Percentiles rank a stretch among this genome's conserved stretches.
Conservation (phyloP, 192 early-diverging fungal genomes). For the Diversispora epigaea region DNA sequence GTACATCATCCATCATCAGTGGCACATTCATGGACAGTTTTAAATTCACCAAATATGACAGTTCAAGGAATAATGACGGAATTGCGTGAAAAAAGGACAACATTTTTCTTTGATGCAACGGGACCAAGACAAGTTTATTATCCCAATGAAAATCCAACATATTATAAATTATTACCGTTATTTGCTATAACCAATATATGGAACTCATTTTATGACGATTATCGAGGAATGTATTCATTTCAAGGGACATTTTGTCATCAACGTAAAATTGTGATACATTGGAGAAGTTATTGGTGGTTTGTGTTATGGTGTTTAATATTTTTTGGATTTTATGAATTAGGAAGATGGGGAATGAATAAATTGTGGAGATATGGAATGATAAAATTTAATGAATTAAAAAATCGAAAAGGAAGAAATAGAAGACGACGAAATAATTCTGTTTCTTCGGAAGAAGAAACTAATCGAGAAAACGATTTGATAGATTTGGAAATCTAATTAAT, state of each 20-base stretch:
- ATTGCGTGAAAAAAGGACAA: conserved; percentile 55
- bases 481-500: too few relatives aligned
- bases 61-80: conserved; percentile 56
- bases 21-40: conserved; percentile 64
- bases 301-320: conserved; percentile 40
- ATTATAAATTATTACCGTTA: conserved; percentile 54
- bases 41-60: conserved; percentile 47
- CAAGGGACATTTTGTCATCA: conserved; percentile 65
- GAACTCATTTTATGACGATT: conserved; percentile 56
- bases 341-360: not conserved
- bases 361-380: too few relatives aligned
- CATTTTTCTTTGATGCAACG: conserved; percentile 65
- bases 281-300: conserved; percentile 47
- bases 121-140: conserved; percentile 55
- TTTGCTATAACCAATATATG: conserved; percentile 57
- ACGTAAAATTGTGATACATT: conserved; percentile 46
- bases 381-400: too few relatives aligned
- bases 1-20: conserved; percentile 58
- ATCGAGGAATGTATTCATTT: conserved; percentile 71
- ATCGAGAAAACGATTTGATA: too few relatives aligned
- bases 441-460: too few relatives aligned
- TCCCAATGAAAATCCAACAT: conserved; percentile 36
- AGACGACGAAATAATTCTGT: too few relatives aligned
- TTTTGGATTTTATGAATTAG: conserved; percentile 6
- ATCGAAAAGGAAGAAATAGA: too few relatives aligned